Percentiles rank a stretch among this genome's conserved stretches.
Conservation (phyloP, 306 rosid species). For the Sophora flavescens region DNA sequence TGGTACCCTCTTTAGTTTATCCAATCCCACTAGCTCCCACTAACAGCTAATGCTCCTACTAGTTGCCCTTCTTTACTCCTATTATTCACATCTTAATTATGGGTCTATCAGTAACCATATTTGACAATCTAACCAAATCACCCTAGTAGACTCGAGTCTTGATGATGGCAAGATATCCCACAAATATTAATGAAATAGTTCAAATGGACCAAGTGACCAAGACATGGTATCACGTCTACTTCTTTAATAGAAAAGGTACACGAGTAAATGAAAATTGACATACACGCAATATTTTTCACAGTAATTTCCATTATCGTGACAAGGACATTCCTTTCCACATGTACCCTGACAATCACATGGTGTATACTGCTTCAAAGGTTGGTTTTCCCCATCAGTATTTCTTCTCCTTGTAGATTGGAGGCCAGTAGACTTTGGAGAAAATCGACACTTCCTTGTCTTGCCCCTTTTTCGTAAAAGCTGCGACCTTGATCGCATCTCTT, state of each 20-base stretch:
- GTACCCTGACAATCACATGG: constrained; percentile 81
- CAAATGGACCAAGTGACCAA: background rate
- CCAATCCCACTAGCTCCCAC: too few species aligned
- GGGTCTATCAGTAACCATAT: background rate
- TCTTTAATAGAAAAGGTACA: background rate
- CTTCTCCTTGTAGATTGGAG: constrained; percentile 73
- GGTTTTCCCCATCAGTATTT: constrained; percentile 66
- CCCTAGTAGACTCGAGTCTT: constrained; percentile 3
- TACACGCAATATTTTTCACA: constrained; percentile 98
- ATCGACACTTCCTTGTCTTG: constrained; percentile 67
- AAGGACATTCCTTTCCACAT: constrained; percentile 87
- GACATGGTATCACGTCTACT: background rate
- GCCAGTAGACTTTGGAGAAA: constrained; percentile 81
- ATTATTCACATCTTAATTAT: too few species aligned
- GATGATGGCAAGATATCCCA: background rate
- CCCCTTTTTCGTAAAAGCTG: constrained; percentile 67
- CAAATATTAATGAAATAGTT: background rate
- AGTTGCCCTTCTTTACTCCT: too few species aligned
- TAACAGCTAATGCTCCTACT: too few species aligned
- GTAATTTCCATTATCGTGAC: constrained; percentile 67
- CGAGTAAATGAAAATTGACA: constrained; percentile 26
- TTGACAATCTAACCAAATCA: background rate
- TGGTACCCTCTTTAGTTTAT: too few species aligned
- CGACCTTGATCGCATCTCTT: constrained; percentile 63
- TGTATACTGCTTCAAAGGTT: too few species aligned